A percentile compares a stretch with the other conserved stretches of the same genome.
phyloP scores from a whole-genome alignment of 495 filamentous ascomycete genomes.

The Xylaria grammica region DNA sequence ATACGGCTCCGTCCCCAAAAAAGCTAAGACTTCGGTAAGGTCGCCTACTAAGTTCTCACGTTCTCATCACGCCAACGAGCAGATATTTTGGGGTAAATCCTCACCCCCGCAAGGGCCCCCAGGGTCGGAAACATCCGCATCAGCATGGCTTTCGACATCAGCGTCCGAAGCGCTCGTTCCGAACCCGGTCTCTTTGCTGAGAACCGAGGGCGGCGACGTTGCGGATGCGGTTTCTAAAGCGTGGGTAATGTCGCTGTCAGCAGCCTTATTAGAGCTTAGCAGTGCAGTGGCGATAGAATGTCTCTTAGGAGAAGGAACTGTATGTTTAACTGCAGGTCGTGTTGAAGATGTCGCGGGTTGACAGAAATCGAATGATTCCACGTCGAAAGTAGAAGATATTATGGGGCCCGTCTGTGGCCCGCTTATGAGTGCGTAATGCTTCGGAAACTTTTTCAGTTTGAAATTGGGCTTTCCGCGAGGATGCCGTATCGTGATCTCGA shows the following conservation, averaged over 20 bases:
- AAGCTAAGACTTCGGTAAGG: too few species aligned
- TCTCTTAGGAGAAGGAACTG: neutral
- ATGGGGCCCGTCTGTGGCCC: slow-evolving; percentile 28
- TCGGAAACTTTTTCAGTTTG: slow-evolving; percentile 38
- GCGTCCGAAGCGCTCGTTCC: slow-evolving; percentile 39
- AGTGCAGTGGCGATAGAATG: neutral
- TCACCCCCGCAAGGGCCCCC: too few species aligned
- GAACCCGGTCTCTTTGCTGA: slow-evolving; percentile 21
- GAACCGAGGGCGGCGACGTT: slow-evolving; percentile 25
- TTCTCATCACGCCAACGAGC: slow-evolving; percentile 10
- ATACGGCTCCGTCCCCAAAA: too few species aligned
- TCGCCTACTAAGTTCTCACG: too few species aligned
- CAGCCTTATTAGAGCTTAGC: neutral
- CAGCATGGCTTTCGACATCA: slow-evolving; percentile 35
- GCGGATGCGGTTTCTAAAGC: slow-evolving; percentile 26
- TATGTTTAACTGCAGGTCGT: neutral
- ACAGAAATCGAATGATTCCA: slow-evolving; percentile 41
- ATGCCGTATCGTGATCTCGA: slow-evolving; percentile 43
- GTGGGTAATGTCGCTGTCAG: slow-evolving; percentile 3
- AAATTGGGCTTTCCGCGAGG: slow-evolving; percentile 29
- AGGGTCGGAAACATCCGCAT: slow-evolving; percentile 26
- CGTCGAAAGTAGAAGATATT: slow-evolving; percentile 26
- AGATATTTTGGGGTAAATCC: too few species aligned
- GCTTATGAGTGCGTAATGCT: slow-evolving; percentile 30
- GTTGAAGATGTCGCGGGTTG: slow-evolving; percentile 33